These are phyloP conservation scores for Cystofilobasidium macerans DNA, from an alignment of 768 basidiomycete species.

Conservation along the genomic window DNA sequence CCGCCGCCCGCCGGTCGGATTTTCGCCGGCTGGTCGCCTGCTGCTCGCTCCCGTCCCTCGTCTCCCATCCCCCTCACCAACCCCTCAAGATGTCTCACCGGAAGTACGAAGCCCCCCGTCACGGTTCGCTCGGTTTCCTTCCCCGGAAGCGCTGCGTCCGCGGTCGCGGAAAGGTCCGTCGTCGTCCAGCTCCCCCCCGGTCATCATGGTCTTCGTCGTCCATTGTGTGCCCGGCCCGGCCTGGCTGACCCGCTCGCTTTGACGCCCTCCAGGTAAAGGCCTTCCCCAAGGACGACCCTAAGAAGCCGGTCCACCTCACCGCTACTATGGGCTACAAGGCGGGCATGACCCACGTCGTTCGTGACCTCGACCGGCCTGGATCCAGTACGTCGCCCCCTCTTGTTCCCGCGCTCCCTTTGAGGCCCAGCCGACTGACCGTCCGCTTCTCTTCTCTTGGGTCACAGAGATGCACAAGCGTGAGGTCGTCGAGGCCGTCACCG, in stretches of 20 bases:
- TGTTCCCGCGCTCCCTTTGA: neutral
- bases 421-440: neutral
- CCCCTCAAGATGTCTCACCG: slow-evolving; percentile 2
- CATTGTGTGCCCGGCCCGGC: neutral
- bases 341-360: slow-evolving; percentile 98
- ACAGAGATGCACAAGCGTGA: slow-evolving; percentile 99
- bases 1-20: too few species aligned
- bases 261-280: slow-evolving; percentile 64
- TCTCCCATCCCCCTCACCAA: neutral
- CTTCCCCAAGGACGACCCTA: slow-evolving; percentile 99
- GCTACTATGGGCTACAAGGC: slow-evolving; percentile 99
- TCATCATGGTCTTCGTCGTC: too few species aligned
- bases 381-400: slow-evolving; percentile 61
- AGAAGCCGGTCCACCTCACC: slow-evolving; percentile 97
- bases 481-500: slow-evolving; percentile 91
- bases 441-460: neutral
- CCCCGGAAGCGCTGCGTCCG: slow-evolving; percentile 27
- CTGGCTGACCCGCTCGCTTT: neutral
- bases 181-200: neutral
- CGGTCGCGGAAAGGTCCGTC: slow-evolving; percentile 26
- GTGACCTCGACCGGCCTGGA: slow-evolving; percentile 97
- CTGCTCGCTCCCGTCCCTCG: too few species aligned
- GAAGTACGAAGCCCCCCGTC: slow-evolving; percentile 95
- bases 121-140: slow-evolving; percentile 71
- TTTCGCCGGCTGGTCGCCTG: too few species aligned